Evolutionary conservation across 2,329 filamentous ascomycete genomes (phyloP).

Genomic region (Fusarium nygamai): DNA sequence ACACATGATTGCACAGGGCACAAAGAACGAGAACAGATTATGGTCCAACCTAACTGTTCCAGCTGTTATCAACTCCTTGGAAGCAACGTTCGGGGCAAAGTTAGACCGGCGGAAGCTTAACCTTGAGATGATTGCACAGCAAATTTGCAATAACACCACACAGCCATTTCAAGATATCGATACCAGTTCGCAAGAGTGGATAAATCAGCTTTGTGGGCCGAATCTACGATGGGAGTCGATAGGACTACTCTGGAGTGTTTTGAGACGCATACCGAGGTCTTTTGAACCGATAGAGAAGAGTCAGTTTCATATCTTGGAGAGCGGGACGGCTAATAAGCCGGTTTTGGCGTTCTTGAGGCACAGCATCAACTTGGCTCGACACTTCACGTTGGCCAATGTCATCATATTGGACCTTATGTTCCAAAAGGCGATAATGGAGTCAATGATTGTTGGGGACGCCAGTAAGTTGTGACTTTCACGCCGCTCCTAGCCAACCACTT

Average conservation of each 20-base stretch:
- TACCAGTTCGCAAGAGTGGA: not conserved
- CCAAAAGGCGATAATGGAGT: conserved; percentile 1
- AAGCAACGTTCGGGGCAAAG: not conserved
- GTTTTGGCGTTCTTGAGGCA: not conserved
- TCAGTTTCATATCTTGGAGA: not conserved
- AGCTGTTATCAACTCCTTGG: not conserved
- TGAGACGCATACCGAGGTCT: not conserved
- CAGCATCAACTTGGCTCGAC: not conserved
- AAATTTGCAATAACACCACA: not conserved
- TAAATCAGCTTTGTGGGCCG: not conserved
- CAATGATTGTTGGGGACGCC: not conserved
- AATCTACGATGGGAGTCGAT: conserved; percentile 5
- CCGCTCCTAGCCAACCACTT: rapidly evolving
- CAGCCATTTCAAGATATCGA: not conserved
- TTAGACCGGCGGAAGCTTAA: rapidly evolving
- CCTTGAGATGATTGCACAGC: not conserved
- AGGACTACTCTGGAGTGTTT: conserved; percentile 2
- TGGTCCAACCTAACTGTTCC: conserved; percentile 11
- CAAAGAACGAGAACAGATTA: not conserved
- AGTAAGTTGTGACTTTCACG: not conserved
- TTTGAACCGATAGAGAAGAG: not conserved
- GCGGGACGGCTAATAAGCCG: not conserved
- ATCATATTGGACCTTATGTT: conserved; percentile 2
- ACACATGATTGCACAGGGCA: not conserved
- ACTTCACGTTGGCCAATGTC: not conserved